Percentiles rank a stretch among this genome's conserved stretches.
These are phyloP conservation scores for Cenchrus americanus DNA, from an alignment of 176 grass and related monocot species.

Conservation along the genomic window DNA sequence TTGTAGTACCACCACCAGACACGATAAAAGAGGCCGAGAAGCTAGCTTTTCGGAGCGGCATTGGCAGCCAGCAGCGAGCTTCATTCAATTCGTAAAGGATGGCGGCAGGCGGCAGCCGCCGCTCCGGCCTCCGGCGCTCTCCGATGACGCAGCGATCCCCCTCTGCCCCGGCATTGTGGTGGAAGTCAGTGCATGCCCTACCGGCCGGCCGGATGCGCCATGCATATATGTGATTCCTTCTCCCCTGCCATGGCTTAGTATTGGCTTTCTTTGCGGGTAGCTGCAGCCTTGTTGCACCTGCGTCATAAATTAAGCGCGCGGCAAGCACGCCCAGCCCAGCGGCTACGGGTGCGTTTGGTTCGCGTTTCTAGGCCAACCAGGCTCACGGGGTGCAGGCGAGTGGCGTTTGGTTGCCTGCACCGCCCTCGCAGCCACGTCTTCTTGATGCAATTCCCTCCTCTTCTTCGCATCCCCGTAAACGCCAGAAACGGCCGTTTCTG, in stretches of 20 bases:
- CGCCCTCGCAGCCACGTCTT: too few species aligned
- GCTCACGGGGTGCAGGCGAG: too few species aligned
- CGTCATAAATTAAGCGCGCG: conserved; percentile 18
- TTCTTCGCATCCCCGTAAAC: too few species aligned
- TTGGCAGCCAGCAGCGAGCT: background rate
- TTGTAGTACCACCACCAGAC: background rate
- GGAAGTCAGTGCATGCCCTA: conserved; percentile 36
- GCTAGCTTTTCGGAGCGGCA: background rate
- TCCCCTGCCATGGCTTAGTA: background rate
- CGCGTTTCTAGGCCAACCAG: too few species aligned
- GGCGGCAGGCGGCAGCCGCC: background rate
- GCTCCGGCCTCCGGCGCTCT: background rate
- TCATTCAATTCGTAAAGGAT: conserved; percentile 54
- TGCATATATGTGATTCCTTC: too few species aligned
- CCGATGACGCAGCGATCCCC: background rate
- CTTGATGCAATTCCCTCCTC: too few species aligned
- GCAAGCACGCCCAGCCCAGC: background rate
- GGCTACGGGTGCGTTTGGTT: too few species aligned
- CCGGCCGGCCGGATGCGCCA: background rate
- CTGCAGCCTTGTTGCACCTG: background rate
- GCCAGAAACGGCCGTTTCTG: too few species aligned
- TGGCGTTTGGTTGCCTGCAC: too few species aligned
- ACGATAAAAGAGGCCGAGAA: background rate
- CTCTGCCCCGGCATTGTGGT: conserved; percentile 46
- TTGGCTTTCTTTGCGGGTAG: background rate